Evolutionary conservation across 2,329 filamentous ascomycete genomes (phyloP), one percentile per base, ranked within the genome.

Genomic region (Thyridium curvatum): DNA sequence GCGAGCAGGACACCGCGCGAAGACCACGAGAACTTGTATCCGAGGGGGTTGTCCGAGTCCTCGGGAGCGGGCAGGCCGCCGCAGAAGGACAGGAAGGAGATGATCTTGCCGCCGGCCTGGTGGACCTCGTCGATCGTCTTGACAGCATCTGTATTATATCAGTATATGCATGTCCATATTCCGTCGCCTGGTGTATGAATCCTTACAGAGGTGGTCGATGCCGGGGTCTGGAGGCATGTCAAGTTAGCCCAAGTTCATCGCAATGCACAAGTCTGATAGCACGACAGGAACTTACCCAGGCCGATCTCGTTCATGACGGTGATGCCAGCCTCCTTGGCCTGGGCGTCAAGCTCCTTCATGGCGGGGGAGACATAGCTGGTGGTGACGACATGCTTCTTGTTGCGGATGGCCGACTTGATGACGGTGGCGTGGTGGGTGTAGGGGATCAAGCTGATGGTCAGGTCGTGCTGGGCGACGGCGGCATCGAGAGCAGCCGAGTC

Each of bases 241-340:
- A 12, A 26, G 37, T 30, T 26, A 12, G 9, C 31, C 8, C 21
- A 12, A n/a, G n/a, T n/a, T n/a, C n/a, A 18, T 12, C 28, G 16
- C 18, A 30, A 15, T 38, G 35, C 12, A 37, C 30, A 36, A 37
- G 34, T 36, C 29, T 14, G 26, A 8, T 6, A 28, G 31, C 32
- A 30, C 14, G 43, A 17, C 55, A 35, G n/a, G 26, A 18, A 34
- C 33, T 5, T 40, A 54, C 68, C 64, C 43, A 85, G 58, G 46
- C 88, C 88, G 58, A 94, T 94, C 76, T 97, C 91, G 68, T 97
- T 96, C 85, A 96, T 90, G 59, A 96, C 90, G 10, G 88, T 94
- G 59, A 96, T 96, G 45, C 89, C 90, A 14, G 91, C 91, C 46
- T 84, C 85, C 74, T 95, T 94, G 61, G 77, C 80, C 52, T 84